These are phyloP conservation scores for Paraphaeosphaeria minitans DNA, from an alignment of 2,329 filamentous ascomycete genomes.

Conservation along the genomic window DNA sequence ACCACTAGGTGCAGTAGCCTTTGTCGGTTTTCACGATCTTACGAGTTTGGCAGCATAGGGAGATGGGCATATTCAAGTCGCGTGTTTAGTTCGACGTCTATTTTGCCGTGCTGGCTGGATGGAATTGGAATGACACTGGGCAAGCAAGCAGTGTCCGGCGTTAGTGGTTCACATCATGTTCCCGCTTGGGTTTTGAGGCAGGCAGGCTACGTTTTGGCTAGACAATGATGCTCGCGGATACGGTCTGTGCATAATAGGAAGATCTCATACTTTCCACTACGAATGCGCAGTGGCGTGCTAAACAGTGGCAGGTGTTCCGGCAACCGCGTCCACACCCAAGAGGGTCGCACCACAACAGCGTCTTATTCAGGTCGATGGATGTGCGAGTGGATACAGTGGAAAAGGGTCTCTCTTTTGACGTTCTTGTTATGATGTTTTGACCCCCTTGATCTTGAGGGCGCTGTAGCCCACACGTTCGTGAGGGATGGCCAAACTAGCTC, in stretches of 20 bases:
- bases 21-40: slow-evolving; percentile 38
- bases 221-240: background rate
- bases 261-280: background rate
- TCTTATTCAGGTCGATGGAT: too few species aligned
- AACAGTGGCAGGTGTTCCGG: slow-evolving; percentile 6
- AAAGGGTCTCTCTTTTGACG: too few species aligned
- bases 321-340: too few species aligned
- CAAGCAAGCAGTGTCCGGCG: slow-evolving; percentile 18
- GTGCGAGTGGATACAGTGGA: too few species aligned
- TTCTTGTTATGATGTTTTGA: too few species aligned
- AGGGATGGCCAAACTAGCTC: slow-evolving; percentile 18
- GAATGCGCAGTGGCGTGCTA: background rate
- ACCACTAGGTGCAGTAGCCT: slow-evolving; percentile 30
- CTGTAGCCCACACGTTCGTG: too few species aligned
- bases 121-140: slow-evolving; percentile 15
- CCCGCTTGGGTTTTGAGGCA: slow-evolving; percentile 11
- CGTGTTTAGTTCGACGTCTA: slow-evolving; percentile 6
- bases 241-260: slow-evolving; percentile 2
- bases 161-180: slow-evolving; percentile 26
- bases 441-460: too few species aligned
- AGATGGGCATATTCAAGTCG: slow-evolving; percentile 8
- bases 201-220: slow-evolving; percentile 6
- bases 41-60: slow-evolving; percentile 29
- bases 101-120: slow-evolving; percentile 19
- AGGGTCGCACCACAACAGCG: too few species aligned